These are phyloP conservation scores for Fraxinus albicans DNA, from an alignment of 305 asterid species.

Conservation along the genomic window DNA sequence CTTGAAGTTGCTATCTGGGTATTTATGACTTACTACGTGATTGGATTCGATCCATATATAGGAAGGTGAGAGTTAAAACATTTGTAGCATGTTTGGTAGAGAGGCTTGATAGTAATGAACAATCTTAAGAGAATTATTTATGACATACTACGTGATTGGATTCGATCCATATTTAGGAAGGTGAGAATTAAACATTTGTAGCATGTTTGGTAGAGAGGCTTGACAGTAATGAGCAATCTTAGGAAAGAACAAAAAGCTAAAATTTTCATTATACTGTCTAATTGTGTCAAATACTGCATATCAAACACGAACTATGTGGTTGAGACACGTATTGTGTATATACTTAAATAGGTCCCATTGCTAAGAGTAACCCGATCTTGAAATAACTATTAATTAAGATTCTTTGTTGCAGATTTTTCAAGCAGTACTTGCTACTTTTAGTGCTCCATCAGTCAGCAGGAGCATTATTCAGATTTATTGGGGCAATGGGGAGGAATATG, in stretches of 20 bases:
- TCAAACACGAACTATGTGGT: neutral
- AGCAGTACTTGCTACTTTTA: conserved; percentile 52
- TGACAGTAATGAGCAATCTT: neutral
- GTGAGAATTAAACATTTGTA: conserved; percentile 16
- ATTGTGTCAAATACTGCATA: neutral
- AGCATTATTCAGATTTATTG: conserved; percentile 57
- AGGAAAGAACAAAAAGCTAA: neutral
- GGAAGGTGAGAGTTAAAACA: conserved; percentile 25
- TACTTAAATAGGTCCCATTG: neutral
- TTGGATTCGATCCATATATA: conserved; percentile 36
- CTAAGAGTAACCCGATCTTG: neutral
- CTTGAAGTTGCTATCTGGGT: conserved; percentile 37
- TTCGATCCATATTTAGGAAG: conserved; percentile 35
- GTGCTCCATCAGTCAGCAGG: conserved; percentile 47
- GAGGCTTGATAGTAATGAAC: neutral
- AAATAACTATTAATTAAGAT: conserved; percentile 5
- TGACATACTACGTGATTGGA: conserved; percentile 39
- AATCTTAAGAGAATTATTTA: neutral
- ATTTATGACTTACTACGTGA: conserved; percentile 33
- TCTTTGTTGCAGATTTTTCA: conserved; percentile 42
- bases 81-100: neutral
- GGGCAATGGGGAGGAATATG: conserved; percentile 67
- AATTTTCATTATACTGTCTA: neutral
- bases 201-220: neutral
- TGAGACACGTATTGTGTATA: neutral